Conservation (phyloP, 2,329 filamentous ascomycete genomes). For the Xenosphaeropsis pyriputrescens region DNA sequence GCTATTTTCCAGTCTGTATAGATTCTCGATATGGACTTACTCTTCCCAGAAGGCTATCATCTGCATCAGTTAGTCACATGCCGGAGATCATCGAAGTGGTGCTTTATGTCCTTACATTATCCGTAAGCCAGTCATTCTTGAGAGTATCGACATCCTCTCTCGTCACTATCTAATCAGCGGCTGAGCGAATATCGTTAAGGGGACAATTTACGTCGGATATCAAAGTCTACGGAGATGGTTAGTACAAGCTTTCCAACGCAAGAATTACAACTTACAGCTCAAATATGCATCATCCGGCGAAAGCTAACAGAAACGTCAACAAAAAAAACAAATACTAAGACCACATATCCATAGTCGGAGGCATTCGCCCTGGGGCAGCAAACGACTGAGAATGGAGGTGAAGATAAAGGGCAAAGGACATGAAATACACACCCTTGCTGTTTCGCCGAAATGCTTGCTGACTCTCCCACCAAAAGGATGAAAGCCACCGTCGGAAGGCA, state of each 20-base stretch:
- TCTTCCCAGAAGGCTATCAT: slow-evolving; percentile 98
- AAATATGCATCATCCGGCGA: slow-evolving; percentile 54
- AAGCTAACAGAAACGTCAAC: slow-evolving; percentile 19
- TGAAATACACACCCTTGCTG: slow-evolving; percentile 19
- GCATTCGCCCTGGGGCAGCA: too few relatives aligned
- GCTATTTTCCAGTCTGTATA: slow-evolving; percentile 5
- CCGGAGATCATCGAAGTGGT: neutral
- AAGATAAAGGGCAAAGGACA: too few relatives aligned
- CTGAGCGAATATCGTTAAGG: neutral
- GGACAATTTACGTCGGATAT: slow-evolving; percentile 39
- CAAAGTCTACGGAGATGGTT: slow-evolving; percentile 34
- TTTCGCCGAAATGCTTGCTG: slow-evolving; percentile 32
- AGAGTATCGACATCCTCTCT: slow-evolving; percentile 80
- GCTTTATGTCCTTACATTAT: slow-evolving; percentile 51
- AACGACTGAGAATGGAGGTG: too few relatives aligned
- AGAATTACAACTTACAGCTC: slow-evolving; percentile 39
- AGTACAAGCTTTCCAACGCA: slow-evolving; percentile 4
- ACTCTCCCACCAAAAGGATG: slow-evolving; percentile 37
- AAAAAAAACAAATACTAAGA: too few relatives aligned
- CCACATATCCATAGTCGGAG: too few relatives aligned
- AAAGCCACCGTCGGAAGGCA: slow-evolving; percentile 22
- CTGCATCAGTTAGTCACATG: slow-evolving; percentile 24
- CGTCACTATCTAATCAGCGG: slow-evolving; percentile 46
- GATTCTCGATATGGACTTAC: slow-evolving; percentile 25
- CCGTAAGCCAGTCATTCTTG: slow-evolving; percentile 88